These are phyloP conservation scores for Yamadazyma buinensis DNA, from an alignment of 1,139 yeast species.

Conservation along the genomic window DNA sequence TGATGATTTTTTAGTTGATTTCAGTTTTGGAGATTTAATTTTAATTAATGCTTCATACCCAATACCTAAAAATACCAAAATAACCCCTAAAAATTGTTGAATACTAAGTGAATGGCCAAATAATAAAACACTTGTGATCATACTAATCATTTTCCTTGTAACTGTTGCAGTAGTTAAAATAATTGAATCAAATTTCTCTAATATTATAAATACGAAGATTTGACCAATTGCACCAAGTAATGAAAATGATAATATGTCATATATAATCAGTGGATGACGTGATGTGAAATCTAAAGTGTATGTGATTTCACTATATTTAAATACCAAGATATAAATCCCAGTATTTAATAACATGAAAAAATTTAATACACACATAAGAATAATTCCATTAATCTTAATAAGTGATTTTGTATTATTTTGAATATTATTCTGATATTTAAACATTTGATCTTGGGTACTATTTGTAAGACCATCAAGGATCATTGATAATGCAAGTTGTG, in stretches of 20 bases:
- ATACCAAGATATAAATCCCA: conserved; percentile 35
- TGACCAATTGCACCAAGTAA: conserved; percentile 89
- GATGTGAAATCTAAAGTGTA: conserved; percentile 47
- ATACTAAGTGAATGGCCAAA: conserved; percentile 69
- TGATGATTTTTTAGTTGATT: no score
- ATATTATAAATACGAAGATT: conserved; percentile 79
- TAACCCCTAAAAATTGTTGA: conserved; percentile 77
- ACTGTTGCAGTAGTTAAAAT: conserved; percentile 90
- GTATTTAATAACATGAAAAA: conserved; percentile 46
- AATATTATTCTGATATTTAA: conserved; percentile 32
- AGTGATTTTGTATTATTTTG: conserved; percentile 4
- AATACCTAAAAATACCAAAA: conserved; percentile 73
- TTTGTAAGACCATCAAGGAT: conserved; percentile 88
- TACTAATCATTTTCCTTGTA: conserved; percentile 92
- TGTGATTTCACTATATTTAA: conserved; percentile 45
- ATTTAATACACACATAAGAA: conserved; percentile 82
- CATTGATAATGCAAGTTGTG: conserved; percentile 58
- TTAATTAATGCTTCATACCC: conserved; percentile 28
- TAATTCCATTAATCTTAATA: conserved; percentile 56
- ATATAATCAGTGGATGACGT: conserved; percentile 38
- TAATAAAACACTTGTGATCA: conserved; percentile 81
- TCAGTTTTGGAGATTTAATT: conserved; percentile 7
- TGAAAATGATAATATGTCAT: conserved; percentile 65
- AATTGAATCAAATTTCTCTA: conserved; percentile 81
- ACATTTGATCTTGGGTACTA: conserved; percentile 86